Evolutionary conservation across 2,329 filamentous ascomycete genomes (phyloP).

Genomic region (Diaporthe vaccinii): DNA sequence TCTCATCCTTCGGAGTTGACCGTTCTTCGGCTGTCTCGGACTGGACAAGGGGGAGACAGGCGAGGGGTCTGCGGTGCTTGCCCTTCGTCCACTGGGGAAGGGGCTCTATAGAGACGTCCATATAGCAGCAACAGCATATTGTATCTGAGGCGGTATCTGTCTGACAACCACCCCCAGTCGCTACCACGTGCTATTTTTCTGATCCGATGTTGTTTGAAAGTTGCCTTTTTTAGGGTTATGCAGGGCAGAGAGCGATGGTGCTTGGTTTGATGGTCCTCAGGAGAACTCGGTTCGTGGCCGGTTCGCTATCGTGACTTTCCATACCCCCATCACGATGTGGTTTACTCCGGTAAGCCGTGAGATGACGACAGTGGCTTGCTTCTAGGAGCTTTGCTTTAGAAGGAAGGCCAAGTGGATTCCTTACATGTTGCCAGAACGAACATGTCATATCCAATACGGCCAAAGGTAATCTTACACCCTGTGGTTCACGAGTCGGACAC

Average conservation of each 20-base stretch:
- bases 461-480: not conserved
- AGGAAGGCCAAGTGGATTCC: no score
- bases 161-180: not conserved
- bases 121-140: slow-evolving; percentile 7
- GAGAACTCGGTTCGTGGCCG: not conserved
- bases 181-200: not conserved
- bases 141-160: slow-evolving; percentile 22
- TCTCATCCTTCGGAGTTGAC: slow-evolving; percentile 8
- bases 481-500: not conserved
- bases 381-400: not conserved
- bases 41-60: not conserved
- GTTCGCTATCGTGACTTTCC: not conserved
- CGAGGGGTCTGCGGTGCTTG: slow-evolving; percentile 4
- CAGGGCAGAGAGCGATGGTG: not conserved
- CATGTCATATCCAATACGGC: not conserved
- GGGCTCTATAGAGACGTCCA: not conserved
- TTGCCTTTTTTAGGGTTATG: not conserved
- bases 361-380: not conserved
- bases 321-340: not conserved
- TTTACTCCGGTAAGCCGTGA: no score
- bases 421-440: not conserved
- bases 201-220: not conserved
- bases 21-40: slow-evolving; percentile 22
- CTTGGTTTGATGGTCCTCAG: not conserved
- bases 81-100: not conserved